These are phyloP conservation scores for Penicillium steckii DNA, from an alignment of 495 filamentous ascomycete genomes.

Conservation along the genomic window DNA sequence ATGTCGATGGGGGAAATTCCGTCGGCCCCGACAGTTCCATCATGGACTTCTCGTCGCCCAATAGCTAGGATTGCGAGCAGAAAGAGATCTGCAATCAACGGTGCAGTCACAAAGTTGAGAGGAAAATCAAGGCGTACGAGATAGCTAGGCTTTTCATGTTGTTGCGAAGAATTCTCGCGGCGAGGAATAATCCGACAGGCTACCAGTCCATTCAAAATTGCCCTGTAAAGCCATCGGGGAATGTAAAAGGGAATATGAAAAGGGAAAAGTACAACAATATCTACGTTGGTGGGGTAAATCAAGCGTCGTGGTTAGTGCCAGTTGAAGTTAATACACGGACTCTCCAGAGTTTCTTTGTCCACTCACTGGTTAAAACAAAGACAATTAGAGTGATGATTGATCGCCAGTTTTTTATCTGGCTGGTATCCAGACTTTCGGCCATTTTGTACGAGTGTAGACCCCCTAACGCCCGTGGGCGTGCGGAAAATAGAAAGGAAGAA, in stretches of 20 bases:
- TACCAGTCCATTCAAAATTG: constrained; percentile 37
- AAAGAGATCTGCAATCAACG: constrained; percentile 64
- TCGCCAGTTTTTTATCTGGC: constrained; percentile 54
- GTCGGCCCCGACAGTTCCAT: constrained; percentile 59
- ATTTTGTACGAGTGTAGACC: constrained; percentile 23
- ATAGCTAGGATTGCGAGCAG: constrained; percentile 63
- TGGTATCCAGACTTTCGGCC: constrained; percentile 45
- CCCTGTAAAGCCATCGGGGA: constrained; percentile 46
- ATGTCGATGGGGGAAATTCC: constrained; percentile 62
- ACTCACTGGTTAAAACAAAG: constrained; percentile 63
- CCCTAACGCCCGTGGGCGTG: background rate
- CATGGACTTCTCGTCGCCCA: constrained; percentile 57
- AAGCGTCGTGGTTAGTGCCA: background rate
- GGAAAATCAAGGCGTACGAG: constrained; percentile 52
- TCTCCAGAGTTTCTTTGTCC: background rate
- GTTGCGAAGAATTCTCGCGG: constrained; percentile 20
- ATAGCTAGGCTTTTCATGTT: background rate
- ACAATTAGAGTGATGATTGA: constrained; percentile 64
- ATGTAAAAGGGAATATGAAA: constrained; percentile 58
- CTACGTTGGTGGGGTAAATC: constrained; percentile 25
- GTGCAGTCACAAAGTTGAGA: constrained; percentile 66
- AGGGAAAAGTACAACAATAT: constrained; percentile 63
- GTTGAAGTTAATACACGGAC: background rate
- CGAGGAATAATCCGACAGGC: constrained; percentile 50
- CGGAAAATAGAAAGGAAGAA: background rate